Evolutionary conservation across 176 grass and related monocot genomes (phyloP), one percentile per base, ranked within the genome.

Genomic region (Raddia guianensis): DNA sequence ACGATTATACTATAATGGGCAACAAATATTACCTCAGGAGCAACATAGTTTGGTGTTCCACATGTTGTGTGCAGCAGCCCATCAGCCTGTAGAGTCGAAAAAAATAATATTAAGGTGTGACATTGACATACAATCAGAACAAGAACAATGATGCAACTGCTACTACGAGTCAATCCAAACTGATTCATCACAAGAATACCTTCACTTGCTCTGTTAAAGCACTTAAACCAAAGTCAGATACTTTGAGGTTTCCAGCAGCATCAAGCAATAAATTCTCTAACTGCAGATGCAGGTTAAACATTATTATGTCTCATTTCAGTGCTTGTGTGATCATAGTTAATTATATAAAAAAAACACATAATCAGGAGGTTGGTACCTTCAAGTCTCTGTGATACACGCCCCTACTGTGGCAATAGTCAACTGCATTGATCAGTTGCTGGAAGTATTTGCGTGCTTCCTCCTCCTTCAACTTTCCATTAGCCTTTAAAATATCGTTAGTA

Each of bases 31-130:
- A 99, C 96, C 96, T 99, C 96, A 57, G 96, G 96, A 85, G 96
- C 96, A 72, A 99, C 90, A 76, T 99, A 99, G 75, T 99, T 99
- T 49, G 96, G 96, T 77, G 96, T 99, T 73, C 96, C 96, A 68
- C 96, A 99, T 86, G 92, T 93, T n/a, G 96, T 99, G 73, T 99
- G 96, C 50, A 99, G 93, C 77, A 99, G 79, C 50, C 96, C 96
- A 32, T 99, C 94, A 77, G 85, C 88, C 96, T 94, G 71, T 52
- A 68, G 49, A 68, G 40, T 68, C 0, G n/a, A 84, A 66, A 68
- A 64, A 72, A 54, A 12, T 13, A 33, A 59, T 53, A 90, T 77
- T 63, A 77, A 58, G 70, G 34, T 9, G 18, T 21, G 35, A 75
- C 5, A 80, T 54, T 77, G 45, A 79, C 75, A 61, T 55, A 12